phyloP scores from a whole-genome alignment of 371 early-diverging fungal genomes.

The Apophysomyces trapeziformis region DNA sequence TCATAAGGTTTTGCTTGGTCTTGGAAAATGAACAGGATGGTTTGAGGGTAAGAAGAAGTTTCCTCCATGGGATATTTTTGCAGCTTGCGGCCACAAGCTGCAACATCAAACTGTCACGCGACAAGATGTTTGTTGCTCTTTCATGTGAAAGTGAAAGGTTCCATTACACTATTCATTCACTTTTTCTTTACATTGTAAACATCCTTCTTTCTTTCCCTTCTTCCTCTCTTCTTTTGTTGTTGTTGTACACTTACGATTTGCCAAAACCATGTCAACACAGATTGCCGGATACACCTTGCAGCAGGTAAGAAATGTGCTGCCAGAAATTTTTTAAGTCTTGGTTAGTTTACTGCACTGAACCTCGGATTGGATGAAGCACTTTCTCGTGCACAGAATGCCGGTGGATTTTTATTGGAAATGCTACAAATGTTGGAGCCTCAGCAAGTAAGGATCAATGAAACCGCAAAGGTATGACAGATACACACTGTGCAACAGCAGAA shows the following conservation, averaged over 20 bases:
- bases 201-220: constrained; percentile 4
- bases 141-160: constrained; percentile 15
- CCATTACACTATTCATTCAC: not conserved
- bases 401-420: constrained; percentile 37
- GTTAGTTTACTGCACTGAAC: constrained; percentile 33
- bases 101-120: not conserved
- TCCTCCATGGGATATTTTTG: too few species aligned
- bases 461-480: constrained; percentile 32
- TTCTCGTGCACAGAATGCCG: constrained; percentile 27
- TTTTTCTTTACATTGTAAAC: not conserved
- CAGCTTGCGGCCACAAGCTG: too few species aligned
- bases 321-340: not conserved
- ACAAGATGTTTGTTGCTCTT: not conserved
- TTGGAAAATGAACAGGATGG: too few species aligned
- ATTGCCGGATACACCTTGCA: constrained; percentile 21
- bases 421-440: constrained; percentile 39
- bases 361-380: constrained; percentile 40
- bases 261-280: constrained; percentile 19
- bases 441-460: constrained; percentile 43
- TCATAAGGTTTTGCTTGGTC: too few species aligned
- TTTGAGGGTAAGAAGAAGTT: too few species aligned
- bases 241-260: not conserved
- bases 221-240: not conserved
- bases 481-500: not conserved
- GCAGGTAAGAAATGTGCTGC: constrained; percentile 6